A percentile compares a stretch with the other conserved stretches of the same genome.
These are phyloP conservation scores for Tetrapisispora iriomotensis DNA, from an alignment of 805 yeast genomes.

Conservation along the genomic window DNA sequence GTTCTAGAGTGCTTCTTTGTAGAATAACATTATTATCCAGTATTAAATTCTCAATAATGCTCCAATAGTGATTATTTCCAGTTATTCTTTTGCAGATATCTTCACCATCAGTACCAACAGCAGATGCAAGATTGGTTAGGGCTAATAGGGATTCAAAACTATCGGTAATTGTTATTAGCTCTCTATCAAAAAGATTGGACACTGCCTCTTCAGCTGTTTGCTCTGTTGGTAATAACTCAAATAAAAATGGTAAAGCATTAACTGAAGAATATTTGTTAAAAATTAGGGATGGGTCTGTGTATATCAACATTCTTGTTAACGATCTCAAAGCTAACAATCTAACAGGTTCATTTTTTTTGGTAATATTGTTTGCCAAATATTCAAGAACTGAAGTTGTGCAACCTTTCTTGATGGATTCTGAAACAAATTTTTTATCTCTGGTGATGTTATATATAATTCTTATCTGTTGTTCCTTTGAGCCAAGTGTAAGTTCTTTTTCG, in stretches of 20 bases:
- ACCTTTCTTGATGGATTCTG: conserved; percentile 39
- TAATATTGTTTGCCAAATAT: conserved; percentile 21
- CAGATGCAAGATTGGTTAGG: conserved; percentile 55
- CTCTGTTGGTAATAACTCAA: conserved; percentile 29
- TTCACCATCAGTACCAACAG: conserved; percentile 32
- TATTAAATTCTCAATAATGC: conserved; percentile 36
- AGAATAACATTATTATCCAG: conserved; percentile 38
- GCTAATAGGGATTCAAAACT: conserved; percentile 52
- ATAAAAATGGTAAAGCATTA: conserved; percentile 37
- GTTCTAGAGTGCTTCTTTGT: conserved; percentile 54
- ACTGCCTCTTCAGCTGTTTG: background rate
- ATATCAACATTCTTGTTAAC: conserved; percentile 35
- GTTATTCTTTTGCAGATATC: conserved; percentile 25
- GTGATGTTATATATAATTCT: conserved; percentile 27
- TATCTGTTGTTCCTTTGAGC: conserved; percentile 26
- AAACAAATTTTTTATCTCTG: conserved; percentile 11
- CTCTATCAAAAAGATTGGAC: conserved; percentile 9
- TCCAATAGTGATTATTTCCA: conserved; percentile 35
- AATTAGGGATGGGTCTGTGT: conserved; percentile 37
- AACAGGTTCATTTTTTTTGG: conserved; percentile 14
- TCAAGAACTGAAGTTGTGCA: conserved; percentile 33
- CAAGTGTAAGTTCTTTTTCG: conserved; percentile 10
- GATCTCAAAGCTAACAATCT: conserved; percentile 33
- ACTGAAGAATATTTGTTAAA: conserved; percentile 35
- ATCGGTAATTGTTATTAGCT: conserved; percentile 22